A percentile compares a stretch with the other conserved stretches of the same genome.
Evolutionary conservation across 345 rosid genomes (phyloP).

Genomic region (Euphorbia pulcherrima): DNA sequence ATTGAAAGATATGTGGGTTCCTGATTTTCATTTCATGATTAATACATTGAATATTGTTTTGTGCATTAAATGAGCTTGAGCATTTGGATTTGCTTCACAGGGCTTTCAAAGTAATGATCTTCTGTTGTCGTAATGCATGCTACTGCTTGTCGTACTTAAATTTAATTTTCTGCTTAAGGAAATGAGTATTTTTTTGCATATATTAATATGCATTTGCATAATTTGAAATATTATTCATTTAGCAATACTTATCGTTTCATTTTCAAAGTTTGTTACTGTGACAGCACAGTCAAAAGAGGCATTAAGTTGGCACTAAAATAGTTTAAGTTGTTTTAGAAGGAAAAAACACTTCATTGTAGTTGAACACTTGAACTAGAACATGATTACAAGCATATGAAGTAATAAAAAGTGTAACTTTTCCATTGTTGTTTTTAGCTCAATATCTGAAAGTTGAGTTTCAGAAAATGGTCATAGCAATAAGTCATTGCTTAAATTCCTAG

Average conservation of each 20-base stretch:
- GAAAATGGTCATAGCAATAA: not conserved
- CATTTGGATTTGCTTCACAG: too few relatives aligned
- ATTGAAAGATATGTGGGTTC: not conserved
- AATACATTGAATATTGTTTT: not conserved
- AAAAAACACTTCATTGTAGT: not conserved
- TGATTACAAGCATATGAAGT: not conserved
- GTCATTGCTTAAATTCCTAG: not conserved
- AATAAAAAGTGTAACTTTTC: not conserved
- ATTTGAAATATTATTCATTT: not conserved
- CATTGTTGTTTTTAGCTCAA: not conserved
- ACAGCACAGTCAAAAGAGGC: not conserved
- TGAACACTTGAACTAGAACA: not conserved
- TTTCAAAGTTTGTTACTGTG: not conserved
- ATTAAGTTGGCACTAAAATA: slow-evolving; percentile 2
- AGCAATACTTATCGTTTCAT: not conserved
- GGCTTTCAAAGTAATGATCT: not conserved
- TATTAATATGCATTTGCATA: not conserved
- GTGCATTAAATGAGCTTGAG: not conserved
- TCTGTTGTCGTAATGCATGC: not conserved
- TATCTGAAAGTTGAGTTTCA: slow-evolving; percentile 6
- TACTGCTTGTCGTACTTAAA: not conserved
- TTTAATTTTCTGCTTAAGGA: slow-evolving; percentile 3
- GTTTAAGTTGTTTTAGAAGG: not conserved
- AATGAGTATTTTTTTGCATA: not conserved
- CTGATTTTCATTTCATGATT: not conserved